Conservation (phyloP, 2,329 filamentous ascomycete species). For the Trematosphaeria pertusa region DNA sequence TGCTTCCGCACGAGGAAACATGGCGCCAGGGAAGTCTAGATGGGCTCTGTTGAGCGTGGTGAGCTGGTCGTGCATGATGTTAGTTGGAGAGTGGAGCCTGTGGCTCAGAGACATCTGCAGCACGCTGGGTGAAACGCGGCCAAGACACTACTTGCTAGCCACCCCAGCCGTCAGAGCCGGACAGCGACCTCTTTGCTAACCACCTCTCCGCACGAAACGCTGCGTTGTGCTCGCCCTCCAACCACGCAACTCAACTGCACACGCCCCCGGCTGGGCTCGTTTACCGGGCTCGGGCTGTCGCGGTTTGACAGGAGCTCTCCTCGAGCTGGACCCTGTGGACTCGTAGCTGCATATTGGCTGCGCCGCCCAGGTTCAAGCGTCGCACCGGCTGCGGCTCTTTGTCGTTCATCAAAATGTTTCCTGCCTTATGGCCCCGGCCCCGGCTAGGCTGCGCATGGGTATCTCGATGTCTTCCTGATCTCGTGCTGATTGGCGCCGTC, state of each 20-base stretch:
- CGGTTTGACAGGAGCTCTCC: not conserved
- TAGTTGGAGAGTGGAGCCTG: slow-evolving; percentile 22
- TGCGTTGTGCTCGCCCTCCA: not conserved
- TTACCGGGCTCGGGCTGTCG: not conserved
- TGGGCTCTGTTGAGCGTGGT: too few species aligned
- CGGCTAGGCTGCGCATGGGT: slow-evolving; percentile 20
- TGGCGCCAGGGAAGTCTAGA: too few species aligned
- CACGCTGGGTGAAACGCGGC: slow-evolving; percentile 26
- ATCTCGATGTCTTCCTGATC: slow-evolving; percentile 17
- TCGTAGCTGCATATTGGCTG: slow-evolving; percentile 8
- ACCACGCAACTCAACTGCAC: slow-evolving; percentile 7
- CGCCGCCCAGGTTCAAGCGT: slow-evolving; percentile 3
- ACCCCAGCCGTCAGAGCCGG: slow-evolving; percentile 23
- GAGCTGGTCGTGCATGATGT: slow-evolving; percentile 30
- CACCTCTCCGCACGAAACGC: slow-evolving; percentile 1
- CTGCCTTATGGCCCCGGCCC: slow-evolving; percentile 13
- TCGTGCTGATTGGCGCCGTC: slow-evolving; percentile 32
- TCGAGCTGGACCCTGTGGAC: slow-evolving; percentile 15
- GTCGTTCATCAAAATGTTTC: slow-evolving; percentile 5
- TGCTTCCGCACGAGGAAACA: too few species aligned
- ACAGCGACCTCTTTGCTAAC: slow-evolving; percentile 22
- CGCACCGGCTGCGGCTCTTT: slow-evolving; percentile 17
- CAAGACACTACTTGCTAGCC: slow-evolving; percentile 16
- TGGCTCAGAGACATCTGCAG: slow-evolving; percentile 29
- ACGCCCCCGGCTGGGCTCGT: not conserved